Base-by-base conservation (phyloP, 208 protist species). In the Jaenimonas drosophilae region DNA sequence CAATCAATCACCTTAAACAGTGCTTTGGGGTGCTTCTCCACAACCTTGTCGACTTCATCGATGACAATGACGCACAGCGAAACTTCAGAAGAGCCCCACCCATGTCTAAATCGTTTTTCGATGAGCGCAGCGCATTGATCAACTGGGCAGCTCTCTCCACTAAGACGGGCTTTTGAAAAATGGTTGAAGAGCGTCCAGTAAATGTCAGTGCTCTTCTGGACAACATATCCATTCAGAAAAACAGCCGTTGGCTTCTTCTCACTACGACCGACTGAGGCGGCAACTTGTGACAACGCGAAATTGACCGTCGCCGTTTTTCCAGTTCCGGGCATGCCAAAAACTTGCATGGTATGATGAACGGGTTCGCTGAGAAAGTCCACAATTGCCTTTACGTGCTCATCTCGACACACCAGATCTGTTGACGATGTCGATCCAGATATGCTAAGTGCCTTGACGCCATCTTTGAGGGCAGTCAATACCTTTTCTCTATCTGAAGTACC, bases 271-370 rank as follows among this genome's bases (percentile, higher is more conserved):
- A 44, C 27, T 16, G 50, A 44, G 16, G 55, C 42, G 0, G 67
- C 76, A 41, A 89, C 27, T 29, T 69, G 60, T 7, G 80, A 25
- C 31, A 94, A 49, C 0, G 77, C 86, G 33, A 78, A 67, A 37
- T 89, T 75, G 0, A 94, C 74, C 5, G 81, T 86, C 0, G 81
- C 80, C 4, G 86, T 91, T 50, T 94, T 94, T 17, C 86, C 86
- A 3, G 86, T 94, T 19, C 86, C 86, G 17, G 86, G 86, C 86
- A 94, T 94, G 7, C 86, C 86, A 48, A 88, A 94, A 39, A 93
- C 64, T 36, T 93, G 85, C 65, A 93, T 82, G 0, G 83, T 86
- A 64, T 79, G 68, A 39, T 87, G 64, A 25, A 76, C 72, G 25
- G 42, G 50, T 26, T 82, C 76, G 27, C 59, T 59, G 0, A 93